These are phyloP conservation scores for Hirschioporus abietinus DNA, from an alignment of 768 basidiomycete species.

Conservation along the genomic window DNA sequence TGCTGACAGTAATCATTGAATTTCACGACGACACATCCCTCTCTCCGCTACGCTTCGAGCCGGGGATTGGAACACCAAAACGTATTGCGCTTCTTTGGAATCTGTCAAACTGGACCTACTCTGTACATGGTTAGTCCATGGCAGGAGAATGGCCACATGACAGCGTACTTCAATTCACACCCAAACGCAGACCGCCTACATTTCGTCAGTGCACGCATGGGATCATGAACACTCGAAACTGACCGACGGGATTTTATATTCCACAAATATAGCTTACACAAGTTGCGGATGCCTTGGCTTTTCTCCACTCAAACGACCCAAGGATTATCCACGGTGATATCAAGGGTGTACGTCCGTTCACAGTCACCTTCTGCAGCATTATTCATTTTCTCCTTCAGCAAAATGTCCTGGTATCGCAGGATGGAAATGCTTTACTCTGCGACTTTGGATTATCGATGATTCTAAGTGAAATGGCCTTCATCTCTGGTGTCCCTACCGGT, in stretches of 20 bases:
- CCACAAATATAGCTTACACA: background rate
- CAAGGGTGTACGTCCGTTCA: background rate
- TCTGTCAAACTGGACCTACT: background rate
- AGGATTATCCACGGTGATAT: background rate
- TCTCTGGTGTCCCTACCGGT: background rate
- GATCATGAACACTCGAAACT: background rate
- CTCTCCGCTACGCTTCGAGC: no score
- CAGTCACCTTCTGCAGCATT: background rate
- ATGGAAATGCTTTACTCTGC: constrained; percentile 3
- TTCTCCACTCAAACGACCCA: background rate
- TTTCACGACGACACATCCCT: no score
- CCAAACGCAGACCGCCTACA: background rate
- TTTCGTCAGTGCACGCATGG: background rate
- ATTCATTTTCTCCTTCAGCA: background rate
- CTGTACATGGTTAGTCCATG: constrained; percentile 2
- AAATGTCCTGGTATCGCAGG: constrained; percentile 6
- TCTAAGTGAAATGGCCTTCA: constrained; percentile 2
- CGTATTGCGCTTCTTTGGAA: constrained; percentile 2
- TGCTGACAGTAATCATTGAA: no score
- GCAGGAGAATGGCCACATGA: constrained; percentile 2
- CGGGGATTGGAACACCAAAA: background rate
- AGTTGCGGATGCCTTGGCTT: background rate
- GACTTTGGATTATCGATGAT: constrained; percentile 8
- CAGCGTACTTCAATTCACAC: background rate
- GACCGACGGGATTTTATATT: background rate